Evolutionary conservation across 441 rosid genomes (phyloP).

Genomic region (Populus hybrid): DNA sequence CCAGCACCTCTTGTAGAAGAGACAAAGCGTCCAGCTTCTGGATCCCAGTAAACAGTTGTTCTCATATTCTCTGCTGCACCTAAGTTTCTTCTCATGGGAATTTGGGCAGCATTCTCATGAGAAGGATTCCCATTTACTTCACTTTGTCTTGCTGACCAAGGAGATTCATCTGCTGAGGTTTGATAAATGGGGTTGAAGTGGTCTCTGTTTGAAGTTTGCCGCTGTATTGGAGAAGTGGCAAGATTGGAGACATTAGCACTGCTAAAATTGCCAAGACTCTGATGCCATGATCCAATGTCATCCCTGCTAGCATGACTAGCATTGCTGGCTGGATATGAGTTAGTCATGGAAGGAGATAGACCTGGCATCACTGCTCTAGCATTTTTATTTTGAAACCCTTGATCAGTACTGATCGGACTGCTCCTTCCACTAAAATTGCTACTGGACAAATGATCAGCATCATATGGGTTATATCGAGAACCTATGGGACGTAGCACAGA

Average conservation of each 20-base stretch:
- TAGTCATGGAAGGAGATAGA: constrained; percentile 36
- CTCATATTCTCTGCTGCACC: constrained; percentile 37
- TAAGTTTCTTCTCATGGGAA: constrained; percentile 28
- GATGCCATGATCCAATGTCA: constrained; percentile 50
- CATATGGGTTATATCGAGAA: constrained; percentile 51
- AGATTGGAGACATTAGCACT: constrained; percentile 50
- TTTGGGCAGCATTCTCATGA: constrained; percentile 21
- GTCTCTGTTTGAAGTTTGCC: constrained; percentile 46
- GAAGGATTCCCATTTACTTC: constrained; percentile 25
- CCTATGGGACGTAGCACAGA: constrained; percentile 75
- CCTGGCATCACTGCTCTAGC: constrained; percentile 37
- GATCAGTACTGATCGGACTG: constrained; percentile 62
- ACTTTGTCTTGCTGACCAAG: constrained; percentile 43
- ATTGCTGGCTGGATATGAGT: constrained; percentile 45
- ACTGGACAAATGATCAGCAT: constrained; percentile 49
- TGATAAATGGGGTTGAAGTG: constrained; percentile 81
- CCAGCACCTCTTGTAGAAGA: constrained; percentile 37
- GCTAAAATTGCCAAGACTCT: constrained; percentile 54
- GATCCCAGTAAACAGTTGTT: constrained; percentile 82
- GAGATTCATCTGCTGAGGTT: constrained; percentile 57
- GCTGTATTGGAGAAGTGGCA: constrained; percentile 42
- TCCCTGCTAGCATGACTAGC: constrained; percentile 54
- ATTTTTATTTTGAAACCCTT: constrained; percentile 37
- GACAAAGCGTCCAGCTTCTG: constrained; percentile 80
- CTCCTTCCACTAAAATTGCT: constrained; percentile 73